These are phyloP conservation scores for Pestalotiopsis sp. DNA, from an alignment of 2,329 filamentous ascomycete species.

Conservation along the genomic window DNA sequence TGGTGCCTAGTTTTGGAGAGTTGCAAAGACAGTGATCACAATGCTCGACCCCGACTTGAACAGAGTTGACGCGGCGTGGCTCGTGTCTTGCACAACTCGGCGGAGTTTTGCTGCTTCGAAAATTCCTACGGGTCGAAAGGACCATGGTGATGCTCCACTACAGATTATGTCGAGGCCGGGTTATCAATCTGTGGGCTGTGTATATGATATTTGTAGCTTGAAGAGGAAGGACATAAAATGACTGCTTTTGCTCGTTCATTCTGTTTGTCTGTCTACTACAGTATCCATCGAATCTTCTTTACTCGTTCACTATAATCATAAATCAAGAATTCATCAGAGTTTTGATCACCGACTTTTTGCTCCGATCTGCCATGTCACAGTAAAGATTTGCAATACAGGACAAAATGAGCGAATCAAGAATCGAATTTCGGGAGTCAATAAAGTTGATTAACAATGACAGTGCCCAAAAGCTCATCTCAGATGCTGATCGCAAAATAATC, in stretches of 20 bases:
- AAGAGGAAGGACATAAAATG: background rate
- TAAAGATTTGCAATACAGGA: background rate
- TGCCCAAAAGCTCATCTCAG: background rate
- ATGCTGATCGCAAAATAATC: background rate
- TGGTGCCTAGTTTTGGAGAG: background rate
- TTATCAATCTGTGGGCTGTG: background rate
- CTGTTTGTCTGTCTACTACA: too few relatives aligned
- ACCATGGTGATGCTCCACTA: background rate
- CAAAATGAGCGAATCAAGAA: background rate
- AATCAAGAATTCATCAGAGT: background rate
- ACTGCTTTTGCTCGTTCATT: background rate
- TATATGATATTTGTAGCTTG: background rate
- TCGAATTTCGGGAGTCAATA: background rate
- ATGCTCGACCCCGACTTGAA: background rate
- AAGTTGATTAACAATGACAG: background rate
- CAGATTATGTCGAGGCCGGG: background rate
- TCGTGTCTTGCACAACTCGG: background rate
- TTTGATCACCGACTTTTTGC: background rate
- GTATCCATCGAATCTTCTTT: too few relatives aligned
- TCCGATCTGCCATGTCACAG: background rate
- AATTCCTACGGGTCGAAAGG: background rate
- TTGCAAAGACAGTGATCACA: background rate
- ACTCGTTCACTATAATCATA: background rate
- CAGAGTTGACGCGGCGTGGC: background rate
- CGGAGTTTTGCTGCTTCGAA: background rate